Base-by-base conservation (phyloP, 371 early-diverging fungal genomes). In the Mortierella polycephala region DNA sequence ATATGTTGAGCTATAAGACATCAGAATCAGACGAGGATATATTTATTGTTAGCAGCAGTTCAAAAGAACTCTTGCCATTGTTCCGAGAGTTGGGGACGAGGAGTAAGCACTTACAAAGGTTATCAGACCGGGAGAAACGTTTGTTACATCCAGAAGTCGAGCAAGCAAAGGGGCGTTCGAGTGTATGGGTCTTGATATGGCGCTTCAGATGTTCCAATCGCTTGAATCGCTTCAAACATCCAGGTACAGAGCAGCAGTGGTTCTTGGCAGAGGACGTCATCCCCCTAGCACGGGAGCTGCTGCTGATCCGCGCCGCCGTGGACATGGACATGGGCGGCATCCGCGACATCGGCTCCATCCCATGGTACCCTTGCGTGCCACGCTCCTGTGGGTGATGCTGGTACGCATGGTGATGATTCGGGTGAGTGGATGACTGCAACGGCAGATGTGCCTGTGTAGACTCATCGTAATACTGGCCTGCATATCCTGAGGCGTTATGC, bases 131-230 rank as follows among this genome's bases (percentile, higher is more conserved):
- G 44, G 95, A 92, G 83, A 97, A 97, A 3, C 91, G 86, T 81
- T 95, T 96, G 57, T 88, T 87, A 66, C 97, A 97, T 41, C 92
- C 92, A 20, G 85, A 79, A 60, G 87, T 86, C 21, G 86, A 86
- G 81, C 97, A 97, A 45, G 85, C 89, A 83, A 90, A 93, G 9
- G 96, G 96, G 54, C 91, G 90, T 81, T 96, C 96, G 40, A 95
- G 92, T 2, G 97, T 96, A 75, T 96, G 96, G 5, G 94, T 95
- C 72, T 94, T 90, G 75, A 94, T 92, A 83, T 97, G 96, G 44
- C 96, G 90, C 13, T 93, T 94, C 74, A 92, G 88, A 83, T 94
- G 94, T 74, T 94, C 94, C 18, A 92, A 79, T 23, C 94, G 85
- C 73, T 95, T 95, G 69, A 88, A 89, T 16, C 82, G 53, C 47